Evolutionary conservation across 192 early-diverging fungal species (phyloP), one percentile per base, ranked within the genome.

Genomic region (Obelidium mucronatum): DNA sequence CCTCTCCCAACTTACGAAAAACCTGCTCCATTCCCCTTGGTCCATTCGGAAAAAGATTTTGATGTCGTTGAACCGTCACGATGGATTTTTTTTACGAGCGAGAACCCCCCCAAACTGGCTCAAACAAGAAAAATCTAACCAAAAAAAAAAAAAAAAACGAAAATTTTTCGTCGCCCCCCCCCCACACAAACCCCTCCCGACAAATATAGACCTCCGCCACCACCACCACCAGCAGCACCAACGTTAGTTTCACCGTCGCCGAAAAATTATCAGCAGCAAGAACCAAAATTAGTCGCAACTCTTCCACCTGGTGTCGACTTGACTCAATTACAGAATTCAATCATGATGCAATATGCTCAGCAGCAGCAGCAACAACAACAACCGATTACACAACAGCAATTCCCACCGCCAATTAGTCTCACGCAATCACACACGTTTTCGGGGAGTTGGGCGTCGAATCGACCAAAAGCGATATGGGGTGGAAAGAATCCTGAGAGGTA

Each of bases 401-500:
- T 56, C 54, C 69, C 69, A 34, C 53, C 69, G 15, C 69, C 69
- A 6, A 42, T 72, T 40, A 58, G 53, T 34, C 54, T 72, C 22
- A 72, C 69, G 1, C 13, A 35, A 0, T 30, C 69, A 31, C 11
- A 52, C 31, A 64, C 61, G 13, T 64, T 64, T 37, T 19, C 48
- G 26, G 24, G 35, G 4, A 37, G 35, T 13, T 66, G 73, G 73
- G 39, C 42, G 3, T 19, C 62, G 30, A 19, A 30, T 35, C 60
- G 62, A 54, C 62, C 69, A 31, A 72, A 72, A 72, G 58, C 69
- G 17, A 72, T 72, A 11, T 72, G 69, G 69, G 69, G 69, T 22
- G 69, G 69, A 5, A 54, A 54, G 52, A 72, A 72, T 37, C 69
- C 69, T 17, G 69, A 72, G 36, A 72, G 15, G 13, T 72, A 72